These are phyloP conservation scores for Globomyces pollinis-pini DNA, from an alignment of 192 early-diverging fungal species.

Conservation along the genomic window DNA sequence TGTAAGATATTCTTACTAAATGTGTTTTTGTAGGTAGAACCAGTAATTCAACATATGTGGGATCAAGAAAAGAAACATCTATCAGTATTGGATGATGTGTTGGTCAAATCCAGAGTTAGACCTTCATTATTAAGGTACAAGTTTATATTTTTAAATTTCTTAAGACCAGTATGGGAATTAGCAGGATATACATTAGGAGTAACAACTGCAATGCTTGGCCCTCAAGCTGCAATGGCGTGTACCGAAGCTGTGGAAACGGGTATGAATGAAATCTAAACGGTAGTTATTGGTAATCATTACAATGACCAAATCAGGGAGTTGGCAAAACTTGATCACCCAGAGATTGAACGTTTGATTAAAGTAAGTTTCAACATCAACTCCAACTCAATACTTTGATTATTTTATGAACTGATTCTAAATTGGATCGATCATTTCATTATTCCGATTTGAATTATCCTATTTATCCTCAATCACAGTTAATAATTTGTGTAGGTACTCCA, in stretches of 20 bases:
- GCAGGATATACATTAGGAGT: conserved; percentile 81
- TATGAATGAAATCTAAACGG: no score
- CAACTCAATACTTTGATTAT: background rate
- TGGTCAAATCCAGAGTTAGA: conserved; percentile 69
- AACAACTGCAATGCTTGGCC: conserved; percentile 81
- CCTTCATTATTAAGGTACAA: conserved; percentile 78
- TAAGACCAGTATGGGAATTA: conserved; percentile 78
- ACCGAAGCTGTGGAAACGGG: conserved; percentile 97
- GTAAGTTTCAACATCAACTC: background rate
- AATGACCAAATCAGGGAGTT: conserved; percentile 90
- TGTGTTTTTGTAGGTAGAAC: conserved; percentile 8
- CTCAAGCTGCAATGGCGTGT: conserved; percentile 96
- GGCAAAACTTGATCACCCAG: conserved; percentile 57
- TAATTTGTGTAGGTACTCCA: conserved; percentile 53
- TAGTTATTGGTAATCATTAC: conserved; percentile 93
- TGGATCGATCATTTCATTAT: conserved; percentile 3
- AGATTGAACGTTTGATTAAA: conserved; percentile 14
- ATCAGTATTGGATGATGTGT: conserved; percentile 64
- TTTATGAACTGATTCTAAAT: background rate
- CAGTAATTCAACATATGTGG: conserved; percentile 76
- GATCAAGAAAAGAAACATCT: conserved; percentile 89
- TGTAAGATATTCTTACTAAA: background rate
- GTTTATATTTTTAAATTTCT: no score
- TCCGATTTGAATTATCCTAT: conserved; percentile 1
- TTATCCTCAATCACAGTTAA: conserved; percentile 1